These are phyloP conservation scores for Aspergillus pseudotamarii DNA, from an alignment of 2,329 filamentous ascomycete species.

Conservation along the genomic window DNA sequence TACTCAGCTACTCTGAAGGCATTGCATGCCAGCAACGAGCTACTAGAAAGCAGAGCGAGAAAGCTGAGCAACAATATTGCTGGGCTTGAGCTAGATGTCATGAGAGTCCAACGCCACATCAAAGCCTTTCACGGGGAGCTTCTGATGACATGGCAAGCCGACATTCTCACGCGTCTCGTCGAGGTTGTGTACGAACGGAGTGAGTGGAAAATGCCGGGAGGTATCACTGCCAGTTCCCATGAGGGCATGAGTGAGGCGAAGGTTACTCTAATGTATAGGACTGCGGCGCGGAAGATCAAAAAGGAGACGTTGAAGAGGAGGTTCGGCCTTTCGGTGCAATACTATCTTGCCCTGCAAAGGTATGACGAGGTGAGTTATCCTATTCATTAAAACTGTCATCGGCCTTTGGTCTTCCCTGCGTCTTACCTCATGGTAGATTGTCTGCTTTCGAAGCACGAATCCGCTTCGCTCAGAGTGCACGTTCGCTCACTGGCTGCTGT, in stretches of 20 bases:
- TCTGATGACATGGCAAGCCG: constrained; percentile 38
- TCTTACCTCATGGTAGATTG: constrained; percentile 26
- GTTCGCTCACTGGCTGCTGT: constrained; percentile 37
- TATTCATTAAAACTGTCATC: background rate
- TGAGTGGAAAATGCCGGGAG: constrained; percentile 25
- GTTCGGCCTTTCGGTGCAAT: constrained; percentile 29
- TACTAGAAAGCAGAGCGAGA: constrained; percentile 27
- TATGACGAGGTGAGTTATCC: constrained; percentile 32
- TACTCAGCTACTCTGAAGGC: constrained; percentile 23
- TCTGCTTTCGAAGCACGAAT: constrained; percentile 32
- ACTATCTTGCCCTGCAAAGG: constrained; percentile 30
- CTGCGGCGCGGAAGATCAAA: constrained; percentile 29
- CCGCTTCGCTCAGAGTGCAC: constrained; percentile 30
- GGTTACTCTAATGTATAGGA: constrained; percentile 28
- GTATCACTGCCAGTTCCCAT: constrained; percentile 22
- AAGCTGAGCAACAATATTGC: constrained; percentile 24
- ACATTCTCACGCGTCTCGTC: constrained; percentile 39
- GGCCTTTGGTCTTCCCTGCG: constrained; percentile 5
- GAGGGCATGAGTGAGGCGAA: constrained; percentile 20
- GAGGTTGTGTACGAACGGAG: constrained; percentile 32
- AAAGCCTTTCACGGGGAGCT: constrained; percentile 29
- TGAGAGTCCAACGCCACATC: constrained; percentile 30
- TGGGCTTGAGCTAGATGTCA: constrained; percentile 29
- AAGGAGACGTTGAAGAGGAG: constrained; percentile 24
- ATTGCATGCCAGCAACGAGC: constrained; percentile 29